phyloP scores from a whole-genome alignment of 257 asterid species.

The Prunella vulgaris region DNA sequence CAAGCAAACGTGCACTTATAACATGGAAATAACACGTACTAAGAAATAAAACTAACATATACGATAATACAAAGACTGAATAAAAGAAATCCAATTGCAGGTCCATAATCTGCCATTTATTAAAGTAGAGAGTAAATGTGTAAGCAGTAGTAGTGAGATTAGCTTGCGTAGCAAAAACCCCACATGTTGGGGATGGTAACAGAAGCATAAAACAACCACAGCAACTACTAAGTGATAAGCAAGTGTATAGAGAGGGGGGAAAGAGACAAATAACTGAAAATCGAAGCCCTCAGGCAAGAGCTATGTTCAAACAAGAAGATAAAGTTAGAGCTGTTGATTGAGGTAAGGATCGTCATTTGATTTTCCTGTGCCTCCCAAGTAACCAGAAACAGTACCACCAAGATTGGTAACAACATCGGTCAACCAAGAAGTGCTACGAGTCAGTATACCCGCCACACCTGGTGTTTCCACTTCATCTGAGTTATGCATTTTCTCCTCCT shows the following conservation, averaged over 20 bases:
- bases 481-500: slow-evolving; percentile 47
- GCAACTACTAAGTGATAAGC: neutral
- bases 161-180: neutral
- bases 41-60: neutral
- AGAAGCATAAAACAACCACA: neutral
- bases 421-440: slow-evolving; percentile 83
- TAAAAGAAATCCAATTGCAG: neutral
- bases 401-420: slow-evolving; percentile 44
- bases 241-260: neutral
- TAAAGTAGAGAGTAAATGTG: neutral
- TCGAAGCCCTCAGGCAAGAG: neutral
- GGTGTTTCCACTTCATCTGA: slow-evolving; percentile 34
- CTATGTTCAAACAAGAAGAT: neutral
- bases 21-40: neutral
- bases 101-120: neutral
- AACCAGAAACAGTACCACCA: slow-evolving; percentile 50
- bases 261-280: neutral
- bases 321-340: slow-evolving; percentile 57
- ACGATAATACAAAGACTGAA: neutral
- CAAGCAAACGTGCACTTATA: no score
- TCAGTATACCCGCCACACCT: slow-evolving; percentile 30
- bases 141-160: neutral
- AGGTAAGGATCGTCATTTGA: slow-evolving; percentile 51
- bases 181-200: neutral
- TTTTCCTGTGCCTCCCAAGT: slow-evolving; percentile 42